Percentiles rank a stretch among this genome's conserved stretches.
Conservation (phyloP, 495 filamentous ascomycete species). For the Penicillium cataractarum region DNA sequence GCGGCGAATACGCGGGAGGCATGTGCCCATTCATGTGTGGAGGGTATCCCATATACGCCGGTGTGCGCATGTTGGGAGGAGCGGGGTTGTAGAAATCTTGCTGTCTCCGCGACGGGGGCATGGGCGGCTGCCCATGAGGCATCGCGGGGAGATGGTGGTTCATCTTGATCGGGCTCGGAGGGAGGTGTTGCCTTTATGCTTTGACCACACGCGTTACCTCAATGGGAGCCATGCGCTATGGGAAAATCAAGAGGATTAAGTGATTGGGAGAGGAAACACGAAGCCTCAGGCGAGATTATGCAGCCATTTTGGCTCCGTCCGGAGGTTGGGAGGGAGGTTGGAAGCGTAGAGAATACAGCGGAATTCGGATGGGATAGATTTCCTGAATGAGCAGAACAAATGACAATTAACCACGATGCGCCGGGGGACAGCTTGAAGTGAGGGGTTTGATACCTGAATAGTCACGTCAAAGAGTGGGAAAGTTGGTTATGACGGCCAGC, state of each 20-base stretch:
- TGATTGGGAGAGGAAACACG: constrained; percentile 15
- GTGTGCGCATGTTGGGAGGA: constrained; percentile 49
- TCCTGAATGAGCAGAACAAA: constrained; percentile 17
- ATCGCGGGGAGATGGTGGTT: constrained; percentile 58
- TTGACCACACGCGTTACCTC: constrained; percentile 51
- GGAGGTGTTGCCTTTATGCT: constrained; percentile 42
- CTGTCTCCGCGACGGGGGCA: constrained; percentile 52
- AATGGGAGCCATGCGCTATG: constrained; percentile 49
- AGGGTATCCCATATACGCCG: constrained; percentile 51
- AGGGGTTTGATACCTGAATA: constrained; percentile 1
- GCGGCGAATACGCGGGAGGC: constrained; percentile 46
- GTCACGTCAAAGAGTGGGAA: constrained; percentile 5
- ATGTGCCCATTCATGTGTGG: constrained; percentile 52
- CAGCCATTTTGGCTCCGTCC: constrained; percentile 42
- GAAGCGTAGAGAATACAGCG: constrained; percentile 14
- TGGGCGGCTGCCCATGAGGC: constrained; percentile 59
- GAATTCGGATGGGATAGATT: constrained; percentile 11
- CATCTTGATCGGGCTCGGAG: constrained; percentile 52
- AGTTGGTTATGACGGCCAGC: background rate
- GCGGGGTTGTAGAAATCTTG: constrained; percentile 54
- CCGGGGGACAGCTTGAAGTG: background rate
- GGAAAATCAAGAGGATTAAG: constrained; percentile 24
- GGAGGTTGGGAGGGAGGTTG: constrained; percentile 14
- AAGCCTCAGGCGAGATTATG: constrained; percentile 34
- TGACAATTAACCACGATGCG: constrained; percentile 17